Base-by-base conservation (phyloP, 768 basidiomycete genomes). In the Amanita polypyramis region DNA sequence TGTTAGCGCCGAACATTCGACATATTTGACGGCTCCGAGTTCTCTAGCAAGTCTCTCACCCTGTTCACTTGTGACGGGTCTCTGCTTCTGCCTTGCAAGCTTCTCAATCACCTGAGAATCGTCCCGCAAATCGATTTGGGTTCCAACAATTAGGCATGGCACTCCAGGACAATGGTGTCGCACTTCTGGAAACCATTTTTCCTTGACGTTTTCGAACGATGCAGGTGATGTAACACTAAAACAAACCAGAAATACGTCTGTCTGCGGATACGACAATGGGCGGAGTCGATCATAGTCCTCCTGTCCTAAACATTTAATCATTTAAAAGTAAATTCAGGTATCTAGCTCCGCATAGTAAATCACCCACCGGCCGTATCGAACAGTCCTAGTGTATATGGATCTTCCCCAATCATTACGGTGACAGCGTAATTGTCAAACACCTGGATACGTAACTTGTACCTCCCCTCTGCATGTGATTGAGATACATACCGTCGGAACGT, bases 131-230 rank as follows among this genome's bases (percentile, higher is more conserved):
- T 99, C 96, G 62, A 96, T 76, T 71, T 99, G 96, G 41, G 96
- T 99, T 55, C 96, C 96, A 49, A 99, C 95, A 61, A 99, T 97
- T 60, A 99, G 81, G 77, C 95, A 97, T 56, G 95, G 94, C 50
- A 97, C 95, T 43, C 96, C 95, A 12, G 96, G 96, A 75, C 96
- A 99, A 62, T 99, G 96, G 64, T 98, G 96, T 64, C 94, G 94
- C 46, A 99, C 95, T 72, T 99, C 96, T 4, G 96, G 96, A 78
- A 98, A 96, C 96, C 96, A 99, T 66, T 99, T 99, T 71, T 99
- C 96, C 79, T 96, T 98, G 60, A 99, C 95, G 85, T 99, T 98
- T 69, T 99, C 96, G 62, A 97, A 99, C 41, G 92, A 95, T 23
- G 96, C 95, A 3, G 95, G 96, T 8, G 89, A 93, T 35, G 95